These are phyloP conservation scores for Epicoccum sorghinum DNA, from an alignment of 2,329 filamentous ascomycete genomes.

Conservation along the genomic window DNA sequence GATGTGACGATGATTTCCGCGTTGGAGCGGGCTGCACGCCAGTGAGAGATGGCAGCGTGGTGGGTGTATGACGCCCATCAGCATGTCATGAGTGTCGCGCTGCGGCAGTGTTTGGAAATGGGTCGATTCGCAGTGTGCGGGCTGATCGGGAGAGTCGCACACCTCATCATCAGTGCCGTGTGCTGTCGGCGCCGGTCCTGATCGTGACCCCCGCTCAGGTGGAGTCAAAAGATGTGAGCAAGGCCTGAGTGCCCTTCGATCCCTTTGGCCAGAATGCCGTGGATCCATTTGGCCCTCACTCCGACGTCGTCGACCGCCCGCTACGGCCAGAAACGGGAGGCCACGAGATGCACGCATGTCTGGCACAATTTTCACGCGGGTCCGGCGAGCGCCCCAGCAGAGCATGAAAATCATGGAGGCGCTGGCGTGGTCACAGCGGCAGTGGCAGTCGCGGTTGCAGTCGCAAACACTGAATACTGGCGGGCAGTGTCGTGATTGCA, in stretches of 20 bases:
- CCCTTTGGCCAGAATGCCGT: constrained; percentile 20
- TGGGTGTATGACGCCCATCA: constrained; percentile 26
- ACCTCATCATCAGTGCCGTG: constrained; percentile 20
- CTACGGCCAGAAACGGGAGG: constrained; percentile 38
- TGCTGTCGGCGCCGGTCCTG: constrained; percentile 19
- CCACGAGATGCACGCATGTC: constrained; percentile 24
- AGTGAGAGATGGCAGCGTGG: constrained; percentile 14
- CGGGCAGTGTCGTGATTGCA: constrained; percentile 19
- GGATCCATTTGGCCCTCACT: constrained; percentile 17
- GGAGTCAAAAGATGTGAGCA: constrained; percentile 15
- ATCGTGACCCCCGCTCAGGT: constrained; percentile 18
- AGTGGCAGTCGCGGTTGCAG: neutral
- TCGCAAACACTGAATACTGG: too few species aligned
- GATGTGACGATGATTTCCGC: constrained; percentile 24
- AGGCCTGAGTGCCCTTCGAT: constrained; percentile 13
- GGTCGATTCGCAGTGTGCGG: constrained; percentile 22
- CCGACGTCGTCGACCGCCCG: constrained; percentile 18
- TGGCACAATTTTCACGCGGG: constrained; percentile 28
- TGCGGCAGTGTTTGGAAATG: constrained; percentile 19
- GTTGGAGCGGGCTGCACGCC: constrained; percentile 19
- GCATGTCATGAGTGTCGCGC: constrained; percentile 15
- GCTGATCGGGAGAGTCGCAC: constrained; percentile 21
- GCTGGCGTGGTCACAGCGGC: neutral
- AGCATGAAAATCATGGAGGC: neutral
- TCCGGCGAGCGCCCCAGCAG: constrained; percentile 9